phyloP scores from a whole-genome alignment of 306 rosid genomes.

The Begonia masoniana region DNA sequence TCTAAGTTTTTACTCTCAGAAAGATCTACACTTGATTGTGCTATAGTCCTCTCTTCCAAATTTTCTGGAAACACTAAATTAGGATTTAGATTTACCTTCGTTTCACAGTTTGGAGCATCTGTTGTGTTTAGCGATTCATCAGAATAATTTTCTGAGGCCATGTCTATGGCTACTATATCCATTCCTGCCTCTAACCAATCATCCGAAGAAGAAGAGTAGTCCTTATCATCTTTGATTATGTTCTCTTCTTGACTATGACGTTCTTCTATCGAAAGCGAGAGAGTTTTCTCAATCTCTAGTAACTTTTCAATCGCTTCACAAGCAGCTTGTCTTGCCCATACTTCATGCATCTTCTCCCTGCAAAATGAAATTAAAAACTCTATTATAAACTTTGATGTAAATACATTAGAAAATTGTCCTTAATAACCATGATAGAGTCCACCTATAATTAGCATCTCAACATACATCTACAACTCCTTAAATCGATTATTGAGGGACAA shows the following conservation, averaged over 20 bases:
- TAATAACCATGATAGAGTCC: too few relatives aligned
- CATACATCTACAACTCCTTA: too few relatives aligned
- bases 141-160: neutral
- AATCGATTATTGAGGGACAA: too few relatives aligned
- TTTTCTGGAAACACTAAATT: conserved; percentile 8
- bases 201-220: conserved; percentile 19
- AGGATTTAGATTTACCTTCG: conserved; percentile 2
- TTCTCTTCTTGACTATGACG: conserved; percentile 16
- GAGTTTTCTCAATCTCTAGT: conserved; percentile 40
- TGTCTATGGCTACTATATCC: conserved; percentile 12
- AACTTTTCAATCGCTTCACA: conserved; percentile 38
- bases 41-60: conserved; percentile 8
- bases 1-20: neutral
- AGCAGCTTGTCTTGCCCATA: conserved; percentile 35
- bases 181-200: too few relatives aligned
- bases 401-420: too few relatives aligned
- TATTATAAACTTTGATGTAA: too few relatives aligned
- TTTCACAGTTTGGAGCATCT: conserved; percentile 6
- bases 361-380: neutral
- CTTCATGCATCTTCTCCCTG: conserved; percentile 36
- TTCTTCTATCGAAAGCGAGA: conserved; percentile 12
- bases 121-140: conserved; percentile 3
- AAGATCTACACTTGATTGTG: neutral
- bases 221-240: conserved; percentile 16
- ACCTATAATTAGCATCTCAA: too few relatives aligned